Evolutionary conservation across 495 filamentous ascomycete genomes (phyloP).

Genomic region (Penicillium maclennaniae): DNA sequence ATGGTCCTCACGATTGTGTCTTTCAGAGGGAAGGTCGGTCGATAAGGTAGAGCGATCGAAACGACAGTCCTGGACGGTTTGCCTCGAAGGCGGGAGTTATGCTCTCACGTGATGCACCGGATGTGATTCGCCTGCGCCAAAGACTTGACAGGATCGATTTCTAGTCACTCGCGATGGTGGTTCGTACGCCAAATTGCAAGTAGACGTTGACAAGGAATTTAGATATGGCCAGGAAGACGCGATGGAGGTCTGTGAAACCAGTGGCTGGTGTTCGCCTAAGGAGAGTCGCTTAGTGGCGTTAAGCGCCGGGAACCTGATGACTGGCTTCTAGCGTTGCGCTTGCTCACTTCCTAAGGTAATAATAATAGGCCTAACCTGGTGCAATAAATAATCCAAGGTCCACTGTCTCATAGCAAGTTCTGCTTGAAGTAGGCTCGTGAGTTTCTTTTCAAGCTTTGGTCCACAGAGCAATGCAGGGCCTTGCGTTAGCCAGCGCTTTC

Average conservation of each 20-base stretch:
- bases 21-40: conserved; percentile 2
- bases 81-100: conserved; percentile 43
- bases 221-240: background rate
- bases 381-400: background rate
- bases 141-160: conserved; percentile 12
- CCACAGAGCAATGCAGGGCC: background rate
- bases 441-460: too few species aligned
- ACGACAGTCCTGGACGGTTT: conserved; percentile 38
- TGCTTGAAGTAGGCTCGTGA: background rate
- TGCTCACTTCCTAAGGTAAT: background rate
- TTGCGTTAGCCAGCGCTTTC: background rate
- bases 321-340: background rate
- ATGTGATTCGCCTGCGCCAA: conserved; percentile 26
- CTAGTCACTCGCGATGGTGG: background rate
- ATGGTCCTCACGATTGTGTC: conserved; percentile 20
- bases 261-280: background rate
- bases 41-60: conserved; percentile 20
- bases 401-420: background rate
- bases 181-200: background rate
- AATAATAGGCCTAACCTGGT: background rate
- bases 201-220: background rate
- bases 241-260: background rate
- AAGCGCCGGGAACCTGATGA: background rate
- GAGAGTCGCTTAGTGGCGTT: background rate
- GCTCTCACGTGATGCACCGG: conserved; percentile 27